Percentiles rank a stretch among this genome's conserved stretches.
Conservation (phyloP, 345 rosid genomes). For the Lenwebbia sp. region DNA sequence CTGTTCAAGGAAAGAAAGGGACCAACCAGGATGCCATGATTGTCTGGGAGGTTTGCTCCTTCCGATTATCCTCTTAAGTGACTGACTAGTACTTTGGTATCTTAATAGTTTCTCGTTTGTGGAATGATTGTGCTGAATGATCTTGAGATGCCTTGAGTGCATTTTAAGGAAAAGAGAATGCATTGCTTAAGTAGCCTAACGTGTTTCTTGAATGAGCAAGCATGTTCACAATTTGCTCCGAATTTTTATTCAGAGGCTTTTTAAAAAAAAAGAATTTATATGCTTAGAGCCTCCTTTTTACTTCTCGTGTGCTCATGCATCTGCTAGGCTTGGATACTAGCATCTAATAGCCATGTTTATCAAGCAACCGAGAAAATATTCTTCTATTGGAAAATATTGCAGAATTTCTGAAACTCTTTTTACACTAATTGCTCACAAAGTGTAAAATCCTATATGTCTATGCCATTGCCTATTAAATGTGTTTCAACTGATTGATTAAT, state of each 20-base stretch:
- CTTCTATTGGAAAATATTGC: background rate
- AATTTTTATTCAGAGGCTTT: background rate
- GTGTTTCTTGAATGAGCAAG: background rate
- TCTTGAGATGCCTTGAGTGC: background rate
- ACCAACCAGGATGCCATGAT: constrained; percentile 98
- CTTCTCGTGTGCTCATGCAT: background rate
- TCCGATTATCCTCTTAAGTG: background rate
- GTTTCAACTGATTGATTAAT: background rate
- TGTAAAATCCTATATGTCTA: background rate
- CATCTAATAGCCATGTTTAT: background rate
- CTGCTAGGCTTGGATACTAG: background rate
- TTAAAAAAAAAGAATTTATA: background rate
- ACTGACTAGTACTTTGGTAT: background rate
- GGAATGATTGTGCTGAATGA: background rate
- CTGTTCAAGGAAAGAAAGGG: constrained; percentile 97
- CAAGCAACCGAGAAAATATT: background rate
- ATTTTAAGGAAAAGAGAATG: background rate
- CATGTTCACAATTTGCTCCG: background rate
- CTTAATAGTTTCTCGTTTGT: background rate
- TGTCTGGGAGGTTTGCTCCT: constrained; percentile 89
- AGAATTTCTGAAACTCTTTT: background rate
- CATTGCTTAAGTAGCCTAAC: background rate
- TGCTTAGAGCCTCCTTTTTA: background rate
- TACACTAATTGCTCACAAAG: background rate
- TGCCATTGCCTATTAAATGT: background rate